A percentile compares a stretch with the other conserved stretches of the same genome.
These are phyloP conservation scores for Hura crepitans DNA, from an alignment of 441 rosid genomes.

Conservation along the genomic window DNA sequence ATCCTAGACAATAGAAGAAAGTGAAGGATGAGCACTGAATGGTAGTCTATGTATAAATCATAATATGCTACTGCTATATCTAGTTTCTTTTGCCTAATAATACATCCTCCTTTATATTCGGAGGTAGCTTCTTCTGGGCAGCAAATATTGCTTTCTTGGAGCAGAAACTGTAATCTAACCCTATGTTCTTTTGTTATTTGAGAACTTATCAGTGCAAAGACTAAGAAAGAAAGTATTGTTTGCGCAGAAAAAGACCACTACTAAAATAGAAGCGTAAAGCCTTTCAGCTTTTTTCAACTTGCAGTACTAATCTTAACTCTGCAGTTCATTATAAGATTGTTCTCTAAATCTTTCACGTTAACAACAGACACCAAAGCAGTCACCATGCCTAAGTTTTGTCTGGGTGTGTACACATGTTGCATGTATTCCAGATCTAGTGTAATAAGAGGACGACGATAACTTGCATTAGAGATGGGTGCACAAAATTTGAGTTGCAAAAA, in stretches of 20 bases:
- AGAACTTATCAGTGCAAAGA: neutral
- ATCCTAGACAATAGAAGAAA: slow-evolving; percentile 31
- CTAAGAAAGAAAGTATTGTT: neutral
- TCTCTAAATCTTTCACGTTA: neutral
- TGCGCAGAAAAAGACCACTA: neutral
- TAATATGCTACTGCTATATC: neutral
- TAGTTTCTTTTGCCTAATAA: neutral
- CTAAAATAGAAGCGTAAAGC: neutral
- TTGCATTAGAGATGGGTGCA: neutral
- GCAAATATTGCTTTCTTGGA: slow-evolving; percentile 4
- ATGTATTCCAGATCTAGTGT: too few species aligned
- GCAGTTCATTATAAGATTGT: neutral
- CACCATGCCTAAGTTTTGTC: too few species aligned
- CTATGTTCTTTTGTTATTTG: slow-evolving; percentile 1
- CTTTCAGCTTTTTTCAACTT: neutral
- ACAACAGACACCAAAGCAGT: neutral
- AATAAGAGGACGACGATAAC: too few species aligned
- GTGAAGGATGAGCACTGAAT: slow-evolving; percentile 20
- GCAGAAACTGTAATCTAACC: neutral
- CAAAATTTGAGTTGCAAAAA: too few species aligned
- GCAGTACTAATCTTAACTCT: neutral
- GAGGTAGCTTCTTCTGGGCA: slow-evolving; percentile 5
- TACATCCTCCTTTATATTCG: neutral
- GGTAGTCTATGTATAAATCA: neutral
- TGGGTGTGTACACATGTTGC: too few species aligned